A percentile compares a stretch with the other conserved stretches of the same genome.
Conservation (phyloP, 371 early-diverging fungal species). For the Rhizopus sp. region DNA sequence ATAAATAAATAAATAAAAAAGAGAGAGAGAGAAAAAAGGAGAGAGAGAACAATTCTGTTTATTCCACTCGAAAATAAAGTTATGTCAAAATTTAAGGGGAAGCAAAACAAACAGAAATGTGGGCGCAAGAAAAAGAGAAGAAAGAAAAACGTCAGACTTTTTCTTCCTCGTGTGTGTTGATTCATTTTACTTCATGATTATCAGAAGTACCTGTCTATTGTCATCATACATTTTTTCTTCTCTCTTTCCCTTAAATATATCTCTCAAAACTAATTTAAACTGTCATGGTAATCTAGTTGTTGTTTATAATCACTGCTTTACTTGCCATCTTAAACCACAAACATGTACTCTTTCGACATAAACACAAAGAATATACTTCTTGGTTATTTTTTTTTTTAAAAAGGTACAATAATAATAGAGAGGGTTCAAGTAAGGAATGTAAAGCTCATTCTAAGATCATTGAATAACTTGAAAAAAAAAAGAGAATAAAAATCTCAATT, state of each 20-base stretch:
- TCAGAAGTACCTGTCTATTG: conserved; percentile 1
- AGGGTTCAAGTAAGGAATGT: conserved; percentile 11
- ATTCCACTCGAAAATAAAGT: neutral
- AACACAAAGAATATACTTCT: neutral
- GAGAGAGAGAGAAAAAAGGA: neutral
- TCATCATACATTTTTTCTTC: neutral
- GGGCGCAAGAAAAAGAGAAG: neutral
- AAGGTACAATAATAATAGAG: conserved; percentile 1
- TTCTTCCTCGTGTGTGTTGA: conserved; percentile 1
- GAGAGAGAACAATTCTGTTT: neutral
- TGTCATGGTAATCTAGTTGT: neutral
- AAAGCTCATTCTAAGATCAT: conserved; percentile 1
- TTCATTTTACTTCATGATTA: neutral
- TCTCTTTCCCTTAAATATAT: neutral
- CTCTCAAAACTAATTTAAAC: neutral
- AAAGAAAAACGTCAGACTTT: neutral
- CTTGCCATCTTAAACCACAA: neutral
- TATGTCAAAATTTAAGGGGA: conserved; percentile 5
- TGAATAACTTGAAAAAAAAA: neutral
- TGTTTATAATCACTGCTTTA: neutral
- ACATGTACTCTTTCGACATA: neutral
- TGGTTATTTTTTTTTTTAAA: neutral
- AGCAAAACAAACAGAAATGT: too few relatives aligned
- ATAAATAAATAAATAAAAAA: neutral
- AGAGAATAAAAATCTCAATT: neutral